Evolutionary conservation across 495 filamentous ascomycete genomes (phyloP).

Genomic region (Sordaria brevicollis): DNA sequence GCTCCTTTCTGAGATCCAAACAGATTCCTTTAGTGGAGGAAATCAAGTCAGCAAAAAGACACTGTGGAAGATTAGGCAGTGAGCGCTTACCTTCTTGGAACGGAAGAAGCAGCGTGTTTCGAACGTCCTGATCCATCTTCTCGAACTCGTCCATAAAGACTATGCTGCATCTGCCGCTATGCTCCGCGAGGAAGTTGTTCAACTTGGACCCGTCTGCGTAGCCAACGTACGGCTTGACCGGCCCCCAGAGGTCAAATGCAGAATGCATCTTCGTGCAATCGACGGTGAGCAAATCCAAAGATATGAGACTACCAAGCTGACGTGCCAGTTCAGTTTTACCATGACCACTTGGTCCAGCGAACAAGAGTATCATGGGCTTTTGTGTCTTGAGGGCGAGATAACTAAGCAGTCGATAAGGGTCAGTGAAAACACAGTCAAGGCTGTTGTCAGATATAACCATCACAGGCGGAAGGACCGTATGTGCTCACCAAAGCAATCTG

Average conservation of each 20-base stretch:
- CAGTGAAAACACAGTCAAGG: background rate
- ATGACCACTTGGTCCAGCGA: conserved; percentile 42
- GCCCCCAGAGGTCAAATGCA: conserved; percentile 39
- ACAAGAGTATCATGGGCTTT: conserved; percentile 31
- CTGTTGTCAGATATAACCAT: background rate
- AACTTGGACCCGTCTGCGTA: conserved; percentile 30
- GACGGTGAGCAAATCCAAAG: conserved; percentile 26
- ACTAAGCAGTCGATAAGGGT: conserved; percentile 12
- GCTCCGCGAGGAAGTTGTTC: conserved; percentile 43
- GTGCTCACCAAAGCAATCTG: conserved; percentile 1
- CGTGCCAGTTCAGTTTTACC: conserved; percentile 43
- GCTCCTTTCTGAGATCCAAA: background rate
- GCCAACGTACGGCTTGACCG: conserved; percentile 22
- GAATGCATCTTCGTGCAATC: conserved; percentile 33
- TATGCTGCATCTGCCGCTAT: conserved; percentile 30
- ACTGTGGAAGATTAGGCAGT: background rate
- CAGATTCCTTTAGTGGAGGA: background rate
- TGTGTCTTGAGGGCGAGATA: conserved; percentile 15
- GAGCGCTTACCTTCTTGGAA: conserved; percentile 33
- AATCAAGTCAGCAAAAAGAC: background rate
- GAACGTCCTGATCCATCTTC: conserved; percentile 37
- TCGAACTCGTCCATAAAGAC: conserved; percentile 52
- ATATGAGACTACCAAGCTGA: conserved; percentile 32
- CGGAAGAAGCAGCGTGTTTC: conserved; percentile 31
- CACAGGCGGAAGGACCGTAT: background rate